Base-by-base conservation (phyloP, 129 eudicot genomes). In the Apium graveolens region DNA sequence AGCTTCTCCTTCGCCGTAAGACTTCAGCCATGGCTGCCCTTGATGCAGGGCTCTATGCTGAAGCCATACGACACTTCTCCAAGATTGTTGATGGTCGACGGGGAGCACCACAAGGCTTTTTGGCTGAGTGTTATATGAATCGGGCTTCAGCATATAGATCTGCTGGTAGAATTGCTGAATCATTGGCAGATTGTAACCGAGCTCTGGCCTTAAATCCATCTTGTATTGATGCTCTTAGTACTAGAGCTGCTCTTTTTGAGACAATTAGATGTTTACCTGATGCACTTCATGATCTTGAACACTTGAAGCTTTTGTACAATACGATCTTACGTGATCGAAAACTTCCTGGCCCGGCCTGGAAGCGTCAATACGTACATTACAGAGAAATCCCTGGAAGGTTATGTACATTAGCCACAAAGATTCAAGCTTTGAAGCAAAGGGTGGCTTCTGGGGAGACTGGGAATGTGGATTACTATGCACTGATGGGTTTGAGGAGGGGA, bases 11-110 rank as follows among this genome's bases (percentile, higher is more conserved):
- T 29, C 99, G 99, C 34, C 96, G 97, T 13, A 93, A 93, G 73
- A 87, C 96, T 18, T 96, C 99, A 0, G 99, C 99, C 7, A 76
- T 92, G n/a, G 96, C 99, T 11, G 97, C 99, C 48, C 91, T 92
- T 27, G 99, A 96, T 55, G 97, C 97, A 17, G 99, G 99, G 8
- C 91, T 96, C 34, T 85, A 87, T 78, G 70, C 83, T 70, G 99
- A 96, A 86, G 90, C 99, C 74, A 84, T 96, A 75, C 51, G 99
- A 37, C 99, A 96, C 77, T 96, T 96, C 81, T 92, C 99, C 10
- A 96, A 96, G 82, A 96, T 96, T 20, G 85, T 96, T 0, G 99
- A 92, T 66, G 92, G 97, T 65, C 91, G 96, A 32, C 97, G 99
- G 9, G 93, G 93, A 0, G 97, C 95, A 16, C 99, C 99, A 29